phyloP scores from a whole-genome alignment of 192 early-diverging fungal genomes.

The Bifiguratus adelaidae region DNA sequence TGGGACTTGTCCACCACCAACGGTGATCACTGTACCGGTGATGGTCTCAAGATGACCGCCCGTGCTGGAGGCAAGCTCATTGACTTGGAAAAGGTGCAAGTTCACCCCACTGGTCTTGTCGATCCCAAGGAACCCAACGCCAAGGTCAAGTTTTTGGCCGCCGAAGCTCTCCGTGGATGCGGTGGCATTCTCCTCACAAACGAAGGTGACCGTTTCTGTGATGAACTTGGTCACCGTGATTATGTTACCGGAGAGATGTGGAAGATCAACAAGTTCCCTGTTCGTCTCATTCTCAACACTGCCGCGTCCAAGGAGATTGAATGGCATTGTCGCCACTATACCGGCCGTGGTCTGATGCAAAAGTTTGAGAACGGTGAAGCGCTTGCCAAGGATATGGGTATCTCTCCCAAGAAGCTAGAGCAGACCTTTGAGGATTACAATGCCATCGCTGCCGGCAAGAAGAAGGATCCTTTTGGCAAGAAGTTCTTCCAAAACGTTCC shows the following conservation, averaged over 20 bases:
- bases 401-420: constrained; percentile 32
- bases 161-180: constrained; percentile 90
- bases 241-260: constrained; percentile 86
- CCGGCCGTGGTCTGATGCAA: constrained; percentile 83
- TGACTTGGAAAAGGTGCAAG: constrained; percentile 94
- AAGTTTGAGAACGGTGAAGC: constrained; percentile 63
- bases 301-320: constrained; percentile 82
- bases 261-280: constrained; percentile 77
- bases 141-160: constrained; percentile 91
- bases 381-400: constrained; percentile 69
- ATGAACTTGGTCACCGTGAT: constrained; percentile 91
- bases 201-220: constrained; percentile 80
- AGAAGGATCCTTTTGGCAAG: constrained; percentile 58
- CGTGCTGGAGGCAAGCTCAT: constrained; percentile 75
- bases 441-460: constrained; percentile 35
- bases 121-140: constrained; percentile 80
- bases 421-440: constrained; percentile 51
- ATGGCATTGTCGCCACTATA: constrained; percentile 90
- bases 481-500: constrained; percentile 52
- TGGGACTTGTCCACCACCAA: constrained; percentile 76
- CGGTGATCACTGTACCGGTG: constrained; percentile 90
- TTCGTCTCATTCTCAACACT: constrained; percentile 74
- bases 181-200: constrained; percentile 79
- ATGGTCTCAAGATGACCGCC: constrained; percentile 83
- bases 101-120: constrained; percentile 95